Base-by-base conservation (phyloP, 192 early-diverging fungal species). In the Diversispora eburnea region DNA sequence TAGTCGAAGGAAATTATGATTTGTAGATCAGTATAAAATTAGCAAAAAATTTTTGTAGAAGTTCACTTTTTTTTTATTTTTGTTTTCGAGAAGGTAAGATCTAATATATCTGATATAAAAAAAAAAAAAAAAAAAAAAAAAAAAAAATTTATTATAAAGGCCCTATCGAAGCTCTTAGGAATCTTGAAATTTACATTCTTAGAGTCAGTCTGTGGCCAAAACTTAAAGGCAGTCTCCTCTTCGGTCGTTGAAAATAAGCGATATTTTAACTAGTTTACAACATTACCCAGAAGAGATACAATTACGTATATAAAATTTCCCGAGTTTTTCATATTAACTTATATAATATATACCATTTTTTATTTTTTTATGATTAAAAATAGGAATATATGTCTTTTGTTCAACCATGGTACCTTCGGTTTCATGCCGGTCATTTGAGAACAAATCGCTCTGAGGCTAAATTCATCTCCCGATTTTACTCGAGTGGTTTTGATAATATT, bases 101-200 rank as follows among this genome's bases (percentile, higher is more conserved):
- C 25, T 33, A 2, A 33, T 33, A 33, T 33, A 33, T 33, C 25
- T 33, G 25, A 33, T 33, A 33, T 33, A 33, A 1, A 33, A 33
- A n/a, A n/a, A n/a, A n/a, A n/a, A n/a, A n/a, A n/a, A n/a, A n/a
- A n/a, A n/a, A n/a, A n/a, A n/a, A n/a, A n/a, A n/a, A n/a, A n/a
- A n/a, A n/a, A n/a, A 33, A 33, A 33, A 33, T 33, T 33, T 33
- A 33, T 33, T 56, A 20, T 58, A 22, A 10, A 22, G 57, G 57
- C 57, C 57, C 57, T 58, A 58, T 58, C 57, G 57, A 58, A 58
- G 57, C 57, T 58, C 57, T 22, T 22, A 58, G 57, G 25, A 58
- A 58, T 58, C 57, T 58, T 5, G 8, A 15, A 58, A 25, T 10
- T 8, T 22, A 58, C 57, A 58, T 58, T 58, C 57, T 22, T 9